These are phyloP conservation scores for Mariannaea elegans DNA, from an alignment of 2,329 filamentous ascomycete genomes.

Conservation along the genomic window DNA sequence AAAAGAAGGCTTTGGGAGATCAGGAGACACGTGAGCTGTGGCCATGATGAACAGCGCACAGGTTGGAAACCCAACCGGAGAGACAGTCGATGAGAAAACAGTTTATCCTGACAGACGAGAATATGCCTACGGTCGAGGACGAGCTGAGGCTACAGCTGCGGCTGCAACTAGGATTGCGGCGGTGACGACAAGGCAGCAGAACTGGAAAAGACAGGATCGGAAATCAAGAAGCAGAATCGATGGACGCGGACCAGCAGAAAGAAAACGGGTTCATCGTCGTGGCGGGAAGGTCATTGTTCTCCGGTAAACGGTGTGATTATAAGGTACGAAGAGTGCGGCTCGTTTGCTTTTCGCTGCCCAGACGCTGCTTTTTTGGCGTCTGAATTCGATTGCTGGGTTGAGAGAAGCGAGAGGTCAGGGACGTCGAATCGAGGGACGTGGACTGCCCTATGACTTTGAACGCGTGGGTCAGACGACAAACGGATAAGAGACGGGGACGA, in stretches of 20 bases:
- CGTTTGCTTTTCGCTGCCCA: conserved; percentile 29
- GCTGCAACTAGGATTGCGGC: conserved; percentile 31
- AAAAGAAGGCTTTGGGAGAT: conserved; percentile 72
- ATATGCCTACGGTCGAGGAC: conserved; percentile 28
- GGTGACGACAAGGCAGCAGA: conserved; percentile 35
- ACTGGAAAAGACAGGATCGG: conserved; percentile 43
- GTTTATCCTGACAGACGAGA: conserved; percentile 29
- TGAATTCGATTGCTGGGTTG: conserved; percentile 15
- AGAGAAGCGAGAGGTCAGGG: conserved; percentile 15
- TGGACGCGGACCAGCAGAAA: conserved; percentile 60
- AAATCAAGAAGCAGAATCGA: conserved; percentile 65
- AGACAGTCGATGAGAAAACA: conserved; percentile 30
- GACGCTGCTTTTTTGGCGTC: conserved; percentile 17
- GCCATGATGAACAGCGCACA: conserved; percentile 51
- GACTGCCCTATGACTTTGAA: conserved; percentile 16
- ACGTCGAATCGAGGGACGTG: conserved; percentile 7
- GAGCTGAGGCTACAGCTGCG: conserved; percentile 32
- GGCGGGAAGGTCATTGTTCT: conserved; percentile 49
- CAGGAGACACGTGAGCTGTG: conserved; percentile 56
- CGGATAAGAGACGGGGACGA: conserved; percentile 8
- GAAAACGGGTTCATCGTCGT: conserved; percentile 65
- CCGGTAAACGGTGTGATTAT: conserved; percentile 32
- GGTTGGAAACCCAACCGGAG: conserved; percentile 34
- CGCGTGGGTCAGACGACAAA: conserved; percentile 26
- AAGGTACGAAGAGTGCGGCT: conserved; percentile 20